Base-by-base conservation (phyloP, 371 early-diverging fungal species). In the Haplosporangium sp. region DNA sequence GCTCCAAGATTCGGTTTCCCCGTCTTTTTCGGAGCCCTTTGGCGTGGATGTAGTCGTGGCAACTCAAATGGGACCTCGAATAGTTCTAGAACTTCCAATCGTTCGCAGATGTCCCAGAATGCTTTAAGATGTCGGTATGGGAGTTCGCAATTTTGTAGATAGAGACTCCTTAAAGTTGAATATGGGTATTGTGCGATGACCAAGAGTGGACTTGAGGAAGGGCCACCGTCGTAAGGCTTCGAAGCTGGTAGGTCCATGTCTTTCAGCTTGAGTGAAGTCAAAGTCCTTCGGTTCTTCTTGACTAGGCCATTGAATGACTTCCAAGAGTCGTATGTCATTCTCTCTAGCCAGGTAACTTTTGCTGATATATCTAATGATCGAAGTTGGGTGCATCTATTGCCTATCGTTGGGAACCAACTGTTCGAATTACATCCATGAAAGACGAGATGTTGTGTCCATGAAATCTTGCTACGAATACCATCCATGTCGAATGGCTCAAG, bases 91-190 rank as follows among this genome's bases (percentile, higher is more conserved):
- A 63, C 52, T 48, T 63, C 63, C 4, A 63, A 38, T 9, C 11
- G 2, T 15, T 20, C 63, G 19, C 63, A 63, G 17, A 63, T 45
- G 19, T 47, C 38, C 63, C 63, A 63, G 40, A 63, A 63, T n/a
- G 63, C 63, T 0, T 15, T 8, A 37, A 63, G 44, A n/a, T 63
- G 63, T 63, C 37, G 63, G 8, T 27, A 38, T 15, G 63, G 50
- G 4, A 63, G 47, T 2, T 20, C 15, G 38, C 63, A 48, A 47
- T 27, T 35, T 17, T 20, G 38, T 2, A 63, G 63, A 44, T 38
- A 8, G 7, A 63, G 52, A 3, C 11, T 34, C 5, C 35, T 63
- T 9, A 63, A n/a, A n/a, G 3, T 40, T 39, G 59, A 59, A 17
- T 40, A 39, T 17, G 39, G 40, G 27, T 15, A 59, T 8, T 40